Evolutionary conservation across 140 eudicot genomes (phyloP).

Genomic region (Ambrosia hybrid): DNA sequence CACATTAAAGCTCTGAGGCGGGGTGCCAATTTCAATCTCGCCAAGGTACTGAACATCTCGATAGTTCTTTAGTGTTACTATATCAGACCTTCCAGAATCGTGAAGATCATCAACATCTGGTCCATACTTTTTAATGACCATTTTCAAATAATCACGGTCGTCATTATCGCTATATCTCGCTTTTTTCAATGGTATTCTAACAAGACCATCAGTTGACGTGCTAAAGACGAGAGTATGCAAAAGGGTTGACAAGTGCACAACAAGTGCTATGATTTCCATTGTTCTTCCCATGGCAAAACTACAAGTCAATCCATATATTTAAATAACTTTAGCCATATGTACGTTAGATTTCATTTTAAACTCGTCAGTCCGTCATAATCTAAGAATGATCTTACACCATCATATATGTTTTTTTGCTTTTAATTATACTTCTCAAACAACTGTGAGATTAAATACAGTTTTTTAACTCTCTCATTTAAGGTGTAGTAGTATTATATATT

Average conservation of each 20-base stretch:
- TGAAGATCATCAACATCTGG: constrained; percentile 22
- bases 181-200: constrained; percentile 2
- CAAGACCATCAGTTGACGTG: neutral
- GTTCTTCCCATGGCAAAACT: neutral
- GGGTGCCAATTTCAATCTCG: constrained; percentile 17
- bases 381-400: neutral
- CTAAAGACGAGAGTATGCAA: constrained; percentile 11
- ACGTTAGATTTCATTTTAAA: neutral
- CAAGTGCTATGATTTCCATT: neutral
- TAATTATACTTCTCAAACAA: neutral
- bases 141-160: constrained; percentile 26
- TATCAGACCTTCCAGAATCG: constrained; percentile 38
- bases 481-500: no score
- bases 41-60: constrained; percentile 40
- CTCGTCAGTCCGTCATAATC: neutral
- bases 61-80: constrained; percentile 49
- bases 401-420: neutral
- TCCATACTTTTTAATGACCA: constrained; percentile 27
- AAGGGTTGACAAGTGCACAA: constrained; percentile 16
- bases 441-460: no score
- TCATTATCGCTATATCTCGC: constrained; percentile 17
- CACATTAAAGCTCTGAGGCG: constrained; percentile 17
- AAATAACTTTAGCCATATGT: neutral
- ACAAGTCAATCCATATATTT: neutral
- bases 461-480: no score